Conservation (phyloP, 1,139 yeast species). For the Suhomyces bribrorum region DNA sequence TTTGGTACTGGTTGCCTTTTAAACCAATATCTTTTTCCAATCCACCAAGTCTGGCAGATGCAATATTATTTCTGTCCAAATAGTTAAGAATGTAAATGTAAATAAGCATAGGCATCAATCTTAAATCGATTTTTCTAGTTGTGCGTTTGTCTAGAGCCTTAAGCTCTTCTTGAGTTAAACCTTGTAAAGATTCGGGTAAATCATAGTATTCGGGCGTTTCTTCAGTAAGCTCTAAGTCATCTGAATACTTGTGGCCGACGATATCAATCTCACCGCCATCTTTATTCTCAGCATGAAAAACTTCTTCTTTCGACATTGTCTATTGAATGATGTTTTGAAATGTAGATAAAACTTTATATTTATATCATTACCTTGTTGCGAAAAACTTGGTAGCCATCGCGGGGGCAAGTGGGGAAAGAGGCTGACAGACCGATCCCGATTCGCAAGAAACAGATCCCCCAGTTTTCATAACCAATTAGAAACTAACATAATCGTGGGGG, state of each 20-base stretch:
- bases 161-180: constrained; percentile 38
- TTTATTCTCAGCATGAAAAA: constrained; percentile 4
- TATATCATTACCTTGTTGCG: background rate
- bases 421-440: background rate
- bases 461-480: background rate
- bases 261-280: constrained; percentile 3
- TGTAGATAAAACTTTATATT: background rate
- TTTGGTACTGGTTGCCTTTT: constrained; percentile 52
- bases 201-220: constrained; percentile 12
- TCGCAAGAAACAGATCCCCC: background rate
- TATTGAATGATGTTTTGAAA: background rate
- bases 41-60: constrained; percentile 62
- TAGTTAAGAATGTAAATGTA: constrained; percentile 53
- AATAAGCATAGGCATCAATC: constrained; percentile 59
- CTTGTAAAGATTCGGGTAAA: constrained; percentile 36
- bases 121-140: constrained; percentile 50
- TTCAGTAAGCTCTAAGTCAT: constrained; percentile 4
- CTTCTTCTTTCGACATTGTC: background rate
- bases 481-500: background rate
- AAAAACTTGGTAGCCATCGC: background rate
- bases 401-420: background rate
- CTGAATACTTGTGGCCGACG: constrained; percentile 3
- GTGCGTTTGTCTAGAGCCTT: constrained; percentile 40
- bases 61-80: constrained; percentile 62
- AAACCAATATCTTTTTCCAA: constrained; percentile 53